A percentile compares a stretch with the other conserved stretches of the same genome.
phyloP scores from a whole-genome alignment of 257 asterid genomes.

The Eucommia ulmoides region DNA sequence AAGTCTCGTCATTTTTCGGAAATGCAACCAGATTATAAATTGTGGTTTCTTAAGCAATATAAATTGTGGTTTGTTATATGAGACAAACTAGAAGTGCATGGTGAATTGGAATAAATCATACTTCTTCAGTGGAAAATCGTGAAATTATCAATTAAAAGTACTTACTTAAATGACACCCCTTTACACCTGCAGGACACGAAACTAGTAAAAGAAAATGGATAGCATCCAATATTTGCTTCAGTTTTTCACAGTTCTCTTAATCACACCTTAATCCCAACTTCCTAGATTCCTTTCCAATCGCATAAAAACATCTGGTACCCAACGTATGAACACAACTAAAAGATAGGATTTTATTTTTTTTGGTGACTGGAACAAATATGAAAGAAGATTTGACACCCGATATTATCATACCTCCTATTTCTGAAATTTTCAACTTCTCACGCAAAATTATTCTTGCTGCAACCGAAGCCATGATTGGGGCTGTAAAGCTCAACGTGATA shows the following conservation, averaged over 20 bases:
- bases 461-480: slow-evolving; percentile 30
- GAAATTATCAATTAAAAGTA: too few species aligned
- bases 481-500: slow-evolving; percentile 21
- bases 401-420: slow-evolving; percentile 23
- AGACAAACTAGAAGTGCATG: background rate
- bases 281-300: background rate
- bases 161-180: too few species aligned
- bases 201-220: background rate
- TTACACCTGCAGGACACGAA: background rate
- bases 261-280: background rate
- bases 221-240: background rate
- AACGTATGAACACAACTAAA: background rate
- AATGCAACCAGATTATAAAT: too few species aligned
- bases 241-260: background rate
- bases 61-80: too few species aligned
- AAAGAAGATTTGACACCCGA: background rate
- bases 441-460: slow-evolving; percentile 24
- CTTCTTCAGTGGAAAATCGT: background rate
- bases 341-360: too few species aligned
- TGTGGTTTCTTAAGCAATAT: too few species aligned
- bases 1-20: too few species aligned
- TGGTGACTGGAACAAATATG: too few species aligned
- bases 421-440: slow-evolving; percentile 25
- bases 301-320: background rate
- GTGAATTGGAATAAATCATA: background rate